Evolutionary conservation across 495 filamentous ascomycete species (phyloP), one percentile per base, ranked within the genome.

Genomic region (Penicillium silybi): DNA sequence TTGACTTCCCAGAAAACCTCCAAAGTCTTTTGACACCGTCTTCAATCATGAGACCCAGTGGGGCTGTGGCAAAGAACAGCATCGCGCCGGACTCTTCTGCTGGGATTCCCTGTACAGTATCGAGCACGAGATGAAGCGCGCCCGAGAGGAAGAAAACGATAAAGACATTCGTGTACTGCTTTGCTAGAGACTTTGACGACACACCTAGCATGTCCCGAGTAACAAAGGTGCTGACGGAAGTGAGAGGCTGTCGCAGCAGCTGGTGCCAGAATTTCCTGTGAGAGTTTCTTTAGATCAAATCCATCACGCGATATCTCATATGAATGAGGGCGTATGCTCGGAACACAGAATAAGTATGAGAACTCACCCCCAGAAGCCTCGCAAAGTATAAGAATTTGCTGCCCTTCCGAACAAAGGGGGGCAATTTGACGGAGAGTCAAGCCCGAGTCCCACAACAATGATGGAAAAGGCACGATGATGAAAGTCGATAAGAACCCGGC

Each of bases 231-330:
- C 63, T 52, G 6, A 64, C 46, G 13, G 58, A 53, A 9, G 60
- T 59, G 41, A 73, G 53, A 4, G 63, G 68, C 38, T 61, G 59
- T 11, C 66, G 67, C 13, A 72, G 34, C 13, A 67, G 59, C 35
- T 71, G 69, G 53, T 76, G 71, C 73, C 73, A 76, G 55, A 71
- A 74, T 44, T 61, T 70, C 4, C 71, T 73, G 49, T 52, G 25
- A 6, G 44, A 38, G 11, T 17, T 27, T 4, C 8, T 55, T 53
- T 23, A 23, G 22, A 32, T 3, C 10, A 32, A 32, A 3, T 32
- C 9, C 29, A 10, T 10, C 29, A 32, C 13, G 29, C 11, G 8
- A 15, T 11, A 11, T 11, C 10, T 11, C 29, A 29, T 1, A 1
- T 10, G 11, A 32, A 1, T 11, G 11, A 32, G 3, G 29, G 4